These are phyloP conservation scores for Aspergillus ellipticus DNA, from an alignment of 495 filamentous ascomycete species.

Conservation along the genomic window DNA sequence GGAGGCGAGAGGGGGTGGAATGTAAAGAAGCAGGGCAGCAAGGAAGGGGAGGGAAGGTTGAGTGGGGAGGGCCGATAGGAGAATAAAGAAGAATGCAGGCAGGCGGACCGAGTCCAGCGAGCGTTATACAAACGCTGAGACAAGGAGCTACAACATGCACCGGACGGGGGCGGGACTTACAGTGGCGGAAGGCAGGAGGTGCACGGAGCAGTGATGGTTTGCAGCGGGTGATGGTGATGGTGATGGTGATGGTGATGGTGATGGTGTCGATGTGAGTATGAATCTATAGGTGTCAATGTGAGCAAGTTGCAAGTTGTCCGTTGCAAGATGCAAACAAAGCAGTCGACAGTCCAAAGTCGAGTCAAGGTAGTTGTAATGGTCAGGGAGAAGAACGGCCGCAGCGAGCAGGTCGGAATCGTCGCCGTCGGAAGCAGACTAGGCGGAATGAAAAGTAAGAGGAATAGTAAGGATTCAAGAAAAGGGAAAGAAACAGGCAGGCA, in stretches of 20 bases:
- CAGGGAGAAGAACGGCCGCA: no score
- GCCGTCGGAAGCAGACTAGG: not conserved
- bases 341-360: no score
- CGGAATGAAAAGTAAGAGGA: conserved; percentile 3
- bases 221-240: not conserved
- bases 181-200: not conserved
- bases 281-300: no score
- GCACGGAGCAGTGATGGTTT: no score
- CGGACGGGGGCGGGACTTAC: not conserved
- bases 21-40: conserved; percentile 13
- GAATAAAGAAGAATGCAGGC: conserved; percentile 17
- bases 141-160: conserved; percentile 1
- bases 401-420: no score
- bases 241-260: not conserved
- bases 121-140: not conserved
- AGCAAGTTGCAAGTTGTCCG: no score
- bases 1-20: conserved; percentile 9
- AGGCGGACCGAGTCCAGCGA: conserved; percentile 9
- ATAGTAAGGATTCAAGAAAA: not conserved
- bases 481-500: not conserved
- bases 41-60: conserved; percentile 14
- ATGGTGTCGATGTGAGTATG: no score
- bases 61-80: conserved; percentile 13
- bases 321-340: no score
- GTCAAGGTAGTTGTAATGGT: not conserved